Conservation (phyloP, 2,329 filamentous ascomycete genomes). For the Hymenoscyphus linearis region DNA sequence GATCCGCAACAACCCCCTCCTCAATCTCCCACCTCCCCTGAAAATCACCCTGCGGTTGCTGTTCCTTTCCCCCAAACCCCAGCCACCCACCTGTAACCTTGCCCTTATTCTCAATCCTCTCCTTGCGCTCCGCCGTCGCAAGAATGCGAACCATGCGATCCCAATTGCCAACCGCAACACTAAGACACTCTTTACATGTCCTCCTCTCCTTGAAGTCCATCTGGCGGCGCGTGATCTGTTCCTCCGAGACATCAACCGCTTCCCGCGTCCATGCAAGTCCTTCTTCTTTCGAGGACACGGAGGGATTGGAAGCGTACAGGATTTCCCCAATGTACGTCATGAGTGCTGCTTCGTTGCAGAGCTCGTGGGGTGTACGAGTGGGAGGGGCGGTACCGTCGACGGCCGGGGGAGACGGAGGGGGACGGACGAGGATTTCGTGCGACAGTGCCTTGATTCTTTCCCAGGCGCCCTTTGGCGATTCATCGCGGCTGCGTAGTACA, state of each 20-base stretch:
- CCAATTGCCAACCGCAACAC: slow-evolving; percentile 77
- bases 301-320: slow-evolving; percentile 60
- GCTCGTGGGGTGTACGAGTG: slow-evolving; percentile 55
- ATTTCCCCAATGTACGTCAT: slow-evolving; percentile 94
- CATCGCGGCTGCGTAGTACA: no score
- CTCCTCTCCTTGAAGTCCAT: slow-evolving; percentile 39
- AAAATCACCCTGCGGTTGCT: slow-evolving; percentile 19
- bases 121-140: slow-evolving; percentile 33
- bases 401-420: slow-evolving; percentile 65
- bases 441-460: slow-evolving; percentile 29
- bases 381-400: slow-evolving; percentile 65
- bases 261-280: slow-evolving; percentile 88
- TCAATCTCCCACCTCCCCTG: slow-evolving; percentile 34
- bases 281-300: slow-evolving; percentile 47
- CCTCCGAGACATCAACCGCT: slow-evolving; percentile 74
- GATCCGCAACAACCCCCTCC: slow-evolving; percentile 29
- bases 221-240: slow-evolving; percentile 46
- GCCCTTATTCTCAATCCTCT: slow-evolving; percentile 12
- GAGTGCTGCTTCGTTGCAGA: slow-evolving; percentile 79
- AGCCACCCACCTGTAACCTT: slow-evolving; percentile 24
- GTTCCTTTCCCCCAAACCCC: slow-evolving; percentile 20
- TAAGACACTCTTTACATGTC: slow-evolving; percentile 72
- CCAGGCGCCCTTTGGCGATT: no score
- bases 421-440: slow-evolving; percentile 38
- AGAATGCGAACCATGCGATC: slow-evolving; percentile 69